Conservation (phyloP, 305 asterid genomes). For the Andrographis paniculata region DNA sequence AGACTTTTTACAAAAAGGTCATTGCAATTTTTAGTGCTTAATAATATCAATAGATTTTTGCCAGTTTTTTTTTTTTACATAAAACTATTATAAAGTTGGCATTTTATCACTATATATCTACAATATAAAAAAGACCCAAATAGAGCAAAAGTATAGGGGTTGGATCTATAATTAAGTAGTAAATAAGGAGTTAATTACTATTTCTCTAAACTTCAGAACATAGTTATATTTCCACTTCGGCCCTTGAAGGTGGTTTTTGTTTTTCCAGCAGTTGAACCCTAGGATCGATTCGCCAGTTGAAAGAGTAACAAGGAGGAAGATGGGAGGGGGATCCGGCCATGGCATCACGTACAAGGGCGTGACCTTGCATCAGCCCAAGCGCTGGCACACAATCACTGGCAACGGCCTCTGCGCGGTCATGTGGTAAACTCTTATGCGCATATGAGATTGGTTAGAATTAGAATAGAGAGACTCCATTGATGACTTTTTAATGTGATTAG, state of each 20-base stretch:
- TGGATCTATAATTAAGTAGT: too few relatives aligned
- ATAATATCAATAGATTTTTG: too few relatives aligned
- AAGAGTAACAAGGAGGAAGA: slow-evolving; percentile 13
- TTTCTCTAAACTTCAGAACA: neutral
- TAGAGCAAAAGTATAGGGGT: too few relatives aligned
- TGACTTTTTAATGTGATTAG: too few relatives aligned
- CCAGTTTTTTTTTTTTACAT: too few relatives aligned
- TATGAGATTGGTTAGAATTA: neutral
- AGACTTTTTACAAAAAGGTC: too few relatives aligned
- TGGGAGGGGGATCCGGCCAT: slow-evolving; percentile 70
- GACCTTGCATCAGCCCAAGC: slow-evolving; percentile 73
- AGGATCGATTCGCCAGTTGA: neutral
- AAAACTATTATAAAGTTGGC: too few relatives aligned
- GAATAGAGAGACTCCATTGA: too few relatives aligned
- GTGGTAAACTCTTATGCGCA: slow-evolving; percentile 40
- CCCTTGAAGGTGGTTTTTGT: neutral
- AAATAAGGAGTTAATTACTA: neutral
- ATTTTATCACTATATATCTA: too few relatives aligned
- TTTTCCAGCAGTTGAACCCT: neutral
- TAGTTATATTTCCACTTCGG: neutral
- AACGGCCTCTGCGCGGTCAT: slow-evolving; percentile 92
- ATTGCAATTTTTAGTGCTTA: too few relatives aligned
- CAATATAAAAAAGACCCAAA: too few relatives aligned
- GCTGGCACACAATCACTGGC: slow-evolving; percentile 90
- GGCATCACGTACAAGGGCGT: slow-evolving; percentile 74